A percentile compares a stretch with the other conserved stretches of the same genome.
Conservation (phyloP, 129 eudicot genomes). For the Solidago caesia region DNA sequence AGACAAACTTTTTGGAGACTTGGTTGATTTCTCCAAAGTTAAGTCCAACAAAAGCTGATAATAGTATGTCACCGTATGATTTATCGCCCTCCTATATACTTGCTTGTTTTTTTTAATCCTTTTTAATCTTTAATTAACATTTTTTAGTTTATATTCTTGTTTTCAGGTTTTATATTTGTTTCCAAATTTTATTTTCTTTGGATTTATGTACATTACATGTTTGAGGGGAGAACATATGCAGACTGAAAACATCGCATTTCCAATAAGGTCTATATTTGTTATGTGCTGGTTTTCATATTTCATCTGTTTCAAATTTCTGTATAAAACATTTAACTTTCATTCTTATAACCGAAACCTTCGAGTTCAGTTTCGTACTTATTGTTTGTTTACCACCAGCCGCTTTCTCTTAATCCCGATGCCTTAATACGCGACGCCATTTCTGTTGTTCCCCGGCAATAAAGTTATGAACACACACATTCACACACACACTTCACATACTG, state of each 20-base stretch:
- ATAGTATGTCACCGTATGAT: slow-evolving; percentile 33
- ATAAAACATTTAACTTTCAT: too few relatives aligned
- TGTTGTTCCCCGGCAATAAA: too few relatives aligned
- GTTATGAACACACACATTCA: too few relatives aligned
- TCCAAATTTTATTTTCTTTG: slow-evolving; percentile 23
- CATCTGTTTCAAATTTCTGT: neutral
- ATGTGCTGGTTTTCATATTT: neutral
- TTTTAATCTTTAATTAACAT: neutral
- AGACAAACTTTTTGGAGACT: slow-evolving; percentile 83
- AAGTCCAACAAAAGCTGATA: slow-evolving; percentile 61
- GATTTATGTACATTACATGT: slow-evolving; percentile 27
- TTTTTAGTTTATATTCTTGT: slow-evolving; percentile 18
- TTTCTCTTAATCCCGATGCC: too few relatives aligned
- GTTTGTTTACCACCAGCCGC: too few relatives aligned
- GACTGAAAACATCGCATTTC: neutral
- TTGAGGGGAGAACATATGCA: slow-evolving; percentile 3
- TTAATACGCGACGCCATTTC: too few relatives aligned
- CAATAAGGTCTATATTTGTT: slow-evolving; percentile 5
- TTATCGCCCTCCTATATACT: slow-evolving; percentile 15
- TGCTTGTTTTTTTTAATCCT: neutral
- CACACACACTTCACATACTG: too few relatives aligned
- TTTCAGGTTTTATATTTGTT: slow-evolving; percentile 25
- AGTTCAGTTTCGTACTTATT: too few relatives aligned
- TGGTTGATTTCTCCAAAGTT: slow-evolving; percentile 72
- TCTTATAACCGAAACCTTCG: too few relatives aligned